Conservation (phyloP, 2,329 filamentous ascomycete species). For the Cladophialophora psammophila region DNA sequence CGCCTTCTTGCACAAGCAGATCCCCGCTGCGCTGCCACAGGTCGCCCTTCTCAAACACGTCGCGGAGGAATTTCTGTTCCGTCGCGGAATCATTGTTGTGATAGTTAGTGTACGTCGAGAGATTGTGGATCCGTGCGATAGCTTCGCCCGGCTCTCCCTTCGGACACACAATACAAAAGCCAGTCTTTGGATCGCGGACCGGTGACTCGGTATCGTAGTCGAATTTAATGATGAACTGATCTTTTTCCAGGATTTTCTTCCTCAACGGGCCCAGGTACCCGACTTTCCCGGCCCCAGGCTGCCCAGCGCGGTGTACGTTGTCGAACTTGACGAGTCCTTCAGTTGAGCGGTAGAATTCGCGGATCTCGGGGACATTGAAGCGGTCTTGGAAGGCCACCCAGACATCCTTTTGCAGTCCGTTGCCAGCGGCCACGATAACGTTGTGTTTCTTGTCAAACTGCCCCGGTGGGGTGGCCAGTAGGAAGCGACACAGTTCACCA, state of each 20-base stretch:
- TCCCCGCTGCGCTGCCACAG: conserved; percentile 85
- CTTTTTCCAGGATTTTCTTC: conserved; percentile 50
- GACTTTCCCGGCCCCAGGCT: conserved; percentile 61
- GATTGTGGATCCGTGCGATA: conserved; percentile 69
- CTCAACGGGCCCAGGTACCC: conserved; percentile 53
- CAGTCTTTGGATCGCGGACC: conserved; percentile 69
- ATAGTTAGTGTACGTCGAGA: conserved; percentile 78
- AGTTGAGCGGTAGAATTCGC: conserved; percentile 79
- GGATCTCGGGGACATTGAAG: conserved; percentile 59
- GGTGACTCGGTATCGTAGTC: conserved; percentile 74
- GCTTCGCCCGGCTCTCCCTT: conserved; percentile 78
- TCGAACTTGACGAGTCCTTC: conserved; percentile 72
- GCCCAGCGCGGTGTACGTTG: conserved; percentile 71
- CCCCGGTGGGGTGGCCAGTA: conserved; percentile 52
- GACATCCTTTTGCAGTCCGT: conserved; percentile 57
- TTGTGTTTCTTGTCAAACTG: conserved; percentile 55
- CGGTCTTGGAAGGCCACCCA: conserved; percentile 55
- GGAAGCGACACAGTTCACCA: conserved; percentile 58
- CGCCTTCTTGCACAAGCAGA: conserved; percentile 71
- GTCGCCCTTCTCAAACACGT: conserved; percentile 77
- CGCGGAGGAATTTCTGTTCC: conserved; percentile 73
- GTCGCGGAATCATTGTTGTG: conserved; percentile 76
- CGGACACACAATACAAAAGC: conserved; percentile 67
- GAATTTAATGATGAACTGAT: conserved; percentile 69
- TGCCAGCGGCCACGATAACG: conserved; percentile 55